Conservation (phyloP, 148 eudicot species). For the Euryodendron excelsum region DNA sequence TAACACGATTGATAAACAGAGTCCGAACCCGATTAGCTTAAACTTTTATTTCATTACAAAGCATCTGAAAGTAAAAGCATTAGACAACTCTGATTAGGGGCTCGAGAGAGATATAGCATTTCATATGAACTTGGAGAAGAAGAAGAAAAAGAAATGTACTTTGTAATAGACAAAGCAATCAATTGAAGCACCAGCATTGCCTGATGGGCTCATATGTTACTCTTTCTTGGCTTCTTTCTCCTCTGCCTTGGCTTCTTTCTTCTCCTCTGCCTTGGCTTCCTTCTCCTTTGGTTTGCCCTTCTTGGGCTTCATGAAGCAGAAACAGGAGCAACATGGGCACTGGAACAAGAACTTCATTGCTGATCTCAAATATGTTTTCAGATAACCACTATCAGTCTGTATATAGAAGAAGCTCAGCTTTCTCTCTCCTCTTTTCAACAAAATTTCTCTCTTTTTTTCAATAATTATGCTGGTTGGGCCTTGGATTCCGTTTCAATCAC, state of each 20-base stretch:
- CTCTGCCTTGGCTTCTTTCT: slow-evolving; percentile 18
- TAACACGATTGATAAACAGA: no score
- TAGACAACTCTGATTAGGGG: not conserved
- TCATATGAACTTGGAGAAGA: not conserved
- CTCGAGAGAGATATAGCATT: not conserved
- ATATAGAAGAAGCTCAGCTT: not conserved
- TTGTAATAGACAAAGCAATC: no score
- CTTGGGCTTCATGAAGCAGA: slow-evolving; percentile 58
- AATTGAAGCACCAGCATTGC: no score
- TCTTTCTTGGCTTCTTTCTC: slow-evolving; percentile 6
- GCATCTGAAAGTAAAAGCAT: not conserved
- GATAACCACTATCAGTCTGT: no score
- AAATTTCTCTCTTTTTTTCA: slow-evolving; percentile 12
- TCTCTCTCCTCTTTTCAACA: slow-evolving; percentile 9
- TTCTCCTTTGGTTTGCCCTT: slow-evolving; percentile 49
- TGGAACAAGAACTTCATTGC: slow-evolving; percentile 61
- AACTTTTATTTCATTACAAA: not conserved
- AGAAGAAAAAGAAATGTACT: not conserved
- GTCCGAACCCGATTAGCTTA: not conserved
- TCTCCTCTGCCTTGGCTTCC: slow-evolving; percentile 9
- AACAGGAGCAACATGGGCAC: slow-evolving; percentile 62
- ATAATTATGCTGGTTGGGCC: slow-evolving; percentile 5
- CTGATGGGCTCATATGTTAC: not conserved
- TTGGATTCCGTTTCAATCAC: slow-evolving; percentile 6
- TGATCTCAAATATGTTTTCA: not conserved